A percentile compares a stretch with the other conserved stretches of the same genome.
These are phyloP conservation scores for Saturnispora halmiae DNA, from an alignment of 805 yeast genomes.

Conservation along the genomic window DNA sequence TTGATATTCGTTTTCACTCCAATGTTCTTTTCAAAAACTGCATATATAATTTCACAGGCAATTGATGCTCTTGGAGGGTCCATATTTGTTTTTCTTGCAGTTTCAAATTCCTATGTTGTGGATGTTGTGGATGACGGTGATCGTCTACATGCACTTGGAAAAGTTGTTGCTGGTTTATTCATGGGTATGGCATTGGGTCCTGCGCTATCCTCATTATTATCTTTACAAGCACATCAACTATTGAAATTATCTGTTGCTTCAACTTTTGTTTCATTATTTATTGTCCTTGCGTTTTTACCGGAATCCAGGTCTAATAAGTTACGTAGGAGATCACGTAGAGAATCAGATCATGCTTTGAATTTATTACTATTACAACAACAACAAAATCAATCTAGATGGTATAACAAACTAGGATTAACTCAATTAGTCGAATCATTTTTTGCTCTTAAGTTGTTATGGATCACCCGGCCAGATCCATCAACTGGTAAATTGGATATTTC, in stretches of 20 bases:
- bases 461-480: slow-evolving; percentile 29
- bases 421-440: slow-evolving; percentile 12
- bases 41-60: slow-evolving; percentile 36
- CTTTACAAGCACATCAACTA: slow-evolving; percentile 22
- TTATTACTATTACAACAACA: background rate
- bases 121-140: slow-evolving; percentile 60
- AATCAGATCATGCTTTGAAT: slow-evolving; percentile 11
- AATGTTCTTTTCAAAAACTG: slow-evolving; percentile 25
- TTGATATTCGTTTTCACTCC: slow-evolving; percentile 20
- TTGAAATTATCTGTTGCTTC: slow-evolving; percentile 24
- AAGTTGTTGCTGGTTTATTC: slow-evolving; percentile 48
- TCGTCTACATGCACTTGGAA: slow-evolving; percentile 51
- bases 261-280: slow-evolving; percentile 28
- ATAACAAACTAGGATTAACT: slow-evolving; percentile 11
- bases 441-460: slow-evolving; percentile 40
- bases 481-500: slow-evolving; percentile 20
- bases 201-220: slow-evolving; percentile 36
- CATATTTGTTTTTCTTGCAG: slow-evolving; percentile 41
- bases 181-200: slow-evolving; percentile 63
- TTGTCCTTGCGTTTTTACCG: slow-evolving; percentile 36
- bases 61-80: slow-evolving; percentile 58
- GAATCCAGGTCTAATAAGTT: slow-evolving; percentile 58
- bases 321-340: slow-evolving; percentile 40
- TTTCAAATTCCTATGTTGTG: slow-evolving; percentile 60
- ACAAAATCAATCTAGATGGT: slow-evolving; percentile 2